Conservation (phyloP, 129 eudicot species). For the Heracleum sosnowskyi region DNA sequence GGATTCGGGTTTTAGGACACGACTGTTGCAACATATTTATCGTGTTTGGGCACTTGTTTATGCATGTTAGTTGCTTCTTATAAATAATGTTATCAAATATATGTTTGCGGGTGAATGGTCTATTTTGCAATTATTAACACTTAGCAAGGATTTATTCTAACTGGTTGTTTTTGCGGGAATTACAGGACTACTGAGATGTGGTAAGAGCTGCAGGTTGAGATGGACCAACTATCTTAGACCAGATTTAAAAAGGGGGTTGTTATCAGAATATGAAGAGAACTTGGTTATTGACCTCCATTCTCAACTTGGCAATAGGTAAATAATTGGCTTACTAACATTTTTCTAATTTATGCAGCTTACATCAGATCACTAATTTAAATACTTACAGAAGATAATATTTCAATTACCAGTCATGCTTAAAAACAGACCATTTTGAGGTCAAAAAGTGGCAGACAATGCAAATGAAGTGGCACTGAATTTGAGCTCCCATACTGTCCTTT, state of each 20-base stretch:
- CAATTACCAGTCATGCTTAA: neutral
- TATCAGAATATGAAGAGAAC: constrained; percentile 71
- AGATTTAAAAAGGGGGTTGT: constrained; percentile 66
- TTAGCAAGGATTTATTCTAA: neutral
- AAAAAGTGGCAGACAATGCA: constrained; percentile 1
- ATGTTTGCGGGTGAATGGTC: neutral
- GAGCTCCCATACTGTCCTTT: neutral
- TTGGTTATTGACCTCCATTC: constrained; percentile 79
- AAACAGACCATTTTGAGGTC: neutral
- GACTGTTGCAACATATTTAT: neutral
- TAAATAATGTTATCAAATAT: neutral
- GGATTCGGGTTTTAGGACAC: too few species aligned
- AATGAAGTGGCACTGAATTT: constrained; percentile 11
- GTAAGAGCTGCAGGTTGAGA: constrained; percentile 81
- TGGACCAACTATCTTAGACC: constrained; percentile 89
- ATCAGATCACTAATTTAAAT: neutral
- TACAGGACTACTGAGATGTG: constrained; percentile 80
- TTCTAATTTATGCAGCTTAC: too few species aligned
- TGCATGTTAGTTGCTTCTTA: neutral
- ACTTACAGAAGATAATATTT: too few species aligned
- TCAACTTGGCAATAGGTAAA: constrained; percentile 78
- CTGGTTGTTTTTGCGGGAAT: neutral
- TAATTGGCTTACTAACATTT: too few species aligned
- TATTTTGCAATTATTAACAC: neutral
- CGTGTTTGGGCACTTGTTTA: neutral